These are phyloP conservation scores for Tuber brumale DNA, from an alignment of 495 filamentous ascomycete species.

Conservation along the genomic window DNA sequence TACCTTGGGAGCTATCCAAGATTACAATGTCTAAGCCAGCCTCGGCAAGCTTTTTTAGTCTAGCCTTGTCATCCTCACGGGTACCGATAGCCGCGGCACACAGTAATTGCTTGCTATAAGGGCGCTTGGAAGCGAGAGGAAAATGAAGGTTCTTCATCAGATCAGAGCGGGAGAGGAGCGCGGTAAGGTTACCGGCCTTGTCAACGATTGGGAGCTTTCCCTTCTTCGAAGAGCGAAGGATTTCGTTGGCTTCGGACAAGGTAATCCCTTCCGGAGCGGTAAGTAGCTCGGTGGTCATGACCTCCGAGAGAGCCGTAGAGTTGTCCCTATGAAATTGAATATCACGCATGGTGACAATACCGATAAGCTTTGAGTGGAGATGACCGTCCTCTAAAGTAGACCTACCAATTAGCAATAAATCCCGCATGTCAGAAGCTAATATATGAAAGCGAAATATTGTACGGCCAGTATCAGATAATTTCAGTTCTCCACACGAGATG, in stretches of 20 bases:
- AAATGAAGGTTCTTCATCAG: conserved; percentile 98
- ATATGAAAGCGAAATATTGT: conserved; percentile 3
- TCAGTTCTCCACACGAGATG: conserved; percentile 52
- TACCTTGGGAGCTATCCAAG: conserved; percentile 92
- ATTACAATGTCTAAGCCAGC: conserved; percentile 93
- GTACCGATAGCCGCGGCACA: conserved; percentile 93
- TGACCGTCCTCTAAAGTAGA: conserved; percentile 69
- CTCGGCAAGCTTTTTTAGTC: conserved; percentile 82
- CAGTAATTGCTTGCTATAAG: conserved; percentile 95
- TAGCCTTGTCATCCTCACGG: conserved; percentile 77
- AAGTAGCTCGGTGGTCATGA: conserved; percentile 94
- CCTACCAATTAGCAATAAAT: conserved; percentile 40
- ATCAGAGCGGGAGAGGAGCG: conserved; percentile 92
- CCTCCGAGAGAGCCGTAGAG: conserved; percentile 67
- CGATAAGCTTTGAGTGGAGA: conserved; percentile 87
- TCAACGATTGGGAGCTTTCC: conserved; percentile 98
- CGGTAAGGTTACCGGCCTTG: conserved; percentile 73
- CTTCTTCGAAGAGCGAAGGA: conserved; percentile 93
- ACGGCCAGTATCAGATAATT: conserved; percentile 30
- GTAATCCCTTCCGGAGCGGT: conserved; percentile 82
- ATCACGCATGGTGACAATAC: conserved; percentile 95
- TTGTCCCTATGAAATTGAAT: conserved; percentile 84
- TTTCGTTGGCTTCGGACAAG: conserved; percentile 81
- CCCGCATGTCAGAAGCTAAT: not conserved
- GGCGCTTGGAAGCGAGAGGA: conserved; percentile 91